phyloP scores from a whole-genome alignment of 2,329 filamentous ascomycete genomes.

The Ceratocystis harringtonii region DNA sequence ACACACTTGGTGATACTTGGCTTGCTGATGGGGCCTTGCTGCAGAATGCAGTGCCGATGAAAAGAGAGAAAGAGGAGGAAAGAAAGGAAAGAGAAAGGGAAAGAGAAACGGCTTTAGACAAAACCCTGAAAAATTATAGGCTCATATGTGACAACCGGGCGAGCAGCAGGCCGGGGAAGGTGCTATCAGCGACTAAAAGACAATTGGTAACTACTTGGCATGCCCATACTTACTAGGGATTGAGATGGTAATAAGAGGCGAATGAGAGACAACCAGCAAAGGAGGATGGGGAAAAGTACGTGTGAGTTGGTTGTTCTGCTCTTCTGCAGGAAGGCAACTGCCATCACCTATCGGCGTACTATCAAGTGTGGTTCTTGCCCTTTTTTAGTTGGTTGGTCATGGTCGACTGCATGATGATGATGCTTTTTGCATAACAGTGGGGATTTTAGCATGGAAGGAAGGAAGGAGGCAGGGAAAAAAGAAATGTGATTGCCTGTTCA shows the following conservation, averaged over 20 bases:
- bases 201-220: neutral
- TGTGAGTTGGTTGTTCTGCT: conserved; percentile 1
- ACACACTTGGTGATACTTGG: neutral
- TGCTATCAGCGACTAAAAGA: neutral
- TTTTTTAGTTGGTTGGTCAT: neutral
- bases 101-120: neutral
- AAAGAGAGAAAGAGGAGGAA: neutral
- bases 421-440: neutral
- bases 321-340: neutral
- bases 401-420: neutral
- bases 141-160: neutral
- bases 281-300: neutral
- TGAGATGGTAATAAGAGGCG: neutral
- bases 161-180: neutral
- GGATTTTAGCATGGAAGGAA: neutral
- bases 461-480: neutral
- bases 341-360: neutral
- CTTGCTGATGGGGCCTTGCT: neutral
- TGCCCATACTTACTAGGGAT: neutral
- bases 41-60: neutral
- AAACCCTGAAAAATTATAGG: neutral
- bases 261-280: neutral
- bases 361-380: neutral
- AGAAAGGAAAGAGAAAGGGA: neutral
- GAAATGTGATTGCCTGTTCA: neutral